These are phyloP conservation scores for Mycena rosella DNA, from an alignment of 768 basidiomycete species.

Conservation along the genomic window DNA sequence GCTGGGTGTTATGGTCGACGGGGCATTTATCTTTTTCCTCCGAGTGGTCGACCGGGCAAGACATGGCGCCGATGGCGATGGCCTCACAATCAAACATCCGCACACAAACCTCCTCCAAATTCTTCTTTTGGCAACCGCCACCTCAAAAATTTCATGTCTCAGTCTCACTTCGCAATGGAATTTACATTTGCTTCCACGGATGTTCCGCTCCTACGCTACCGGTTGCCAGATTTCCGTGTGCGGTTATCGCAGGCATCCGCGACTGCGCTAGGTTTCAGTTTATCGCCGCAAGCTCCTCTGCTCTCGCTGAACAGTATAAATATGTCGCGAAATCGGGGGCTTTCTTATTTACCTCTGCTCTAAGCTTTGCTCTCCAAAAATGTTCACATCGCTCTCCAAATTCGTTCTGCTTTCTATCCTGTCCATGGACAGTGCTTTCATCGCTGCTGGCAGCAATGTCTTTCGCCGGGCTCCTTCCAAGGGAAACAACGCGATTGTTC, in stretches of 20 bases:
- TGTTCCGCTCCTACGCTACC: not conserved
- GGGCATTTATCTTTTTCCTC: slow-evolving; percentile 48
- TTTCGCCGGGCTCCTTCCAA: slow-evolving; percentile 14
- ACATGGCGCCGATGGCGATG: too few relatives aligned
- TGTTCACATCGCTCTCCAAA: slow-evolving; percentile 11
- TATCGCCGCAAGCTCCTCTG: not conserved
- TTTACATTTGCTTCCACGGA: not conserved
- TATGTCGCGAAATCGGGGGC: too few relatives aligned
- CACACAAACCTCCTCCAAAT: not conserved
- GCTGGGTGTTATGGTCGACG: slow-evolving; percentile 53
- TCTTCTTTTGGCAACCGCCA: not conserved
- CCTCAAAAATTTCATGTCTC: not conserved
- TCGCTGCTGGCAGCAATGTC: slow-evolving; percentile 7
- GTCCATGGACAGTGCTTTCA: slow-evolving; percentile 15
- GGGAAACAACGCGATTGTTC: slow-evolving; percentile 18
- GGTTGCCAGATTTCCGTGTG: not conserved
- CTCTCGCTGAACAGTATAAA: not conserved
- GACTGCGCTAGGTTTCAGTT: not conserved
- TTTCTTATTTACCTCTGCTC: not conserved
- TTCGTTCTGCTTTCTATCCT: slow-evolving; percentile 8
- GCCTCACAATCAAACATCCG: not conserved
- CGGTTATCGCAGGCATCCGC: not conserved
- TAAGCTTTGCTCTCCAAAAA: slow-evolving; percentile 3
- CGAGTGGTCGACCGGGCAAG: slow-evolving; percentile 36
- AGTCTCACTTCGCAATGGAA: too few relatives aligned